Evolutionary conservation across 352 stramenopile genomes (phyloP), one percentile per base, ranked within the genome.

Genomic region (Phytopythium montanum): DNA sequence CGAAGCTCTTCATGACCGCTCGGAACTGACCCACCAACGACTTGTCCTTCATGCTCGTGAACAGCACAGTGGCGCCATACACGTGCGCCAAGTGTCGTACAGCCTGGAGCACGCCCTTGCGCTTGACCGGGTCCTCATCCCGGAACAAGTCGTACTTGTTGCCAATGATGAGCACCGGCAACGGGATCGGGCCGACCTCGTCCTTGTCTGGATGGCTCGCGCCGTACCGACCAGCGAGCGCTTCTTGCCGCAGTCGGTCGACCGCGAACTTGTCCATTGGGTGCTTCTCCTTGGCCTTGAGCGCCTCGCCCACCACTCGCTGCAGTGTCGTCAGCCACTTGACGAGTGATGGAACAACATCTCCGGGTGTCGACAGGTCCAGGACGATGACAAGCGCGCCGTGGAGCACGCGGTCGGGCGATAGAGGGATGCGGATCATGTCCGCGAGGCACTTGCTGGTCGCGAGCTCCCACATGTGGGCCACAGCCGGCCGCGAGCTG

Each of bases 391-490:
- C 71, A 33, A 94, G 76, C 31, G 80, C 76, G 36, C 78, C 74
- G 39, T 88, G 83, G n/a, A 88, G 62, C 34, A 97, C 76, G 5
- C 89, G 72, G 36, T 94, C 81, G 0, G 85, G 71, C 8, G 80
- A 80, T 0, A 97, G 75, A 2, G 89, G 88, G 19, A 97, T 79
- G 59, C 76, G 73, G 39, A 97, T 82, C 68, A 97, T 92, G 46
- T 96, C 86, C 8, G 68, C 75, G 19, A 97, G 67, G 45, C 80
- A 90, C 45, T 89, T 88, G 51, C 74, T 70, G 13, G 79, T 85
- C 13, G 88, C 91, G 33, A 98, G 81, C 69, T 98, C 92, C 92
- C 90, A 97, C 62, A 98, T 95, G 60, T 98, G 87, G 21, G 90
- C 89, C 2, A 98, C 84, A 6, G 65, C 56, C 7, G 68, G 45